Percentiles rank a stretch among this genome's conserved stretches.
phyloP scores from a whole-genome alignment of 1,284 basidiomycete genomes.

The Anthracocystis walkeri region DNA sequence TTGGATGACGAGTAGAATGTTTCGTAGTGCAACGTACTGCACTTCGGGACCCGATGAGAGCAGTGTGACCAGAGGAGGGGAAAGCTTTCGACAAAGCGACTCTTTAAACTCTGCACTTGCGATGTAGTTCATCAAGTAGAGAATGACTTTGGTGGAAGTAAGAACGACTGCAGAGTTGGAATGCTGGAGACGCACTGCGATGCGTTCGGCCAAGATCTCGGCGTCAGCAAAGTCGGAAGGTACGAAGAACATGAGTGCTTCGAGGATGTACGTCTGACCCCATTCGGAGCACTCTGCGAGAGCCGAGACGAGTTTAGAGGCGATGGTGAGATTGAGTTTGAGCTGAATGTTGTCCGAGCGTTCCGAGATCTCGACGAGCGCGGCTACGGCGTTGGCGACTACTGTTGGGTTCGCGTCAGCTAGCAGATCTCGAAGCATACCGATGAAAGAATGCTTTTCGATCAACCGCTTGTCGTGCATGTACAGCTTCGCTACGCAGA shows the following conservation, averaged over 20 bases:
- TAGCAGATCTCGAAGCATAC: slow-evolving; percentile 86
- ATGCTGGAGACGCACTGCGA: slow-evolving; percentile 89
- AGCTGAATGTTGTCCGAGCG: slow-evolving; percentile 86
- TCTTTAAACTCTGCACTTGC: slow-evolving; percentile 86
- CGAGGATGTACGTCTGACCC: slow-evolving; percentile 99
- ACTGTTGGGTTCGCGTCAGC: slow-evolving; percentile 94
- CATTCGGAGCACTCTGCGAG: slow-evolving; percentile 93
- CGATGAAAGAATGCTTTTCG: slow-evolving; percentile 86
- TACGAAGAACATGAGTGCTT: slow-evolving; percentile 90
- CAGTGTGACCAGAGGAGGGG: slow-evolving; percentile 76
- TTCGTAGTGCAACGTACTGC: slow-evolving; percentile 96
- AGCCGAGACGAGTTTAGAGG: slow-evolving; percentile 85
- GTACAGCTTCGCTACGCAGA: slow-evolving; percentile 90
- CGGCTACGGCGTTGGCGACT: slow-evolving; percentile 94
- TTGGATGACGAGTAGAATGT: slow-evolving; percentile 96
- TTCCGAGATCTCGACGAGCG: slow-evolving; percentile 88
- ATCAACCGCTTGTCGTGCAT: slow-evolving; percentile 84
- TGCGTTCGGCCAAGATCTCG: slow-evolving; percentile 90
- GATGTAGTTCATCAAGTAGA: slow-evolving; percentile 99
- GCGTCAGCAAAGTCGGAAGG: slow-evolving; percentile 89
- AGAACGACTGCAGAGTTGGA: slow-evolving; percentile 94
- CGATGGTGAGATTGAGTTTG: slow-evolving; percentile 82
- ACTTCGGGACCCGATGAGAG: slow-evolving; percentile 97
- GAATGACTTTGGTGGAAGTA: slow-evolving; percentile 91
- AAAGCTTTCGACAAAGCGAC: slow-evolving; percentile 94